Conservation (phyloP, 106 monocot species). For the Allium fistulosum region DNA sequence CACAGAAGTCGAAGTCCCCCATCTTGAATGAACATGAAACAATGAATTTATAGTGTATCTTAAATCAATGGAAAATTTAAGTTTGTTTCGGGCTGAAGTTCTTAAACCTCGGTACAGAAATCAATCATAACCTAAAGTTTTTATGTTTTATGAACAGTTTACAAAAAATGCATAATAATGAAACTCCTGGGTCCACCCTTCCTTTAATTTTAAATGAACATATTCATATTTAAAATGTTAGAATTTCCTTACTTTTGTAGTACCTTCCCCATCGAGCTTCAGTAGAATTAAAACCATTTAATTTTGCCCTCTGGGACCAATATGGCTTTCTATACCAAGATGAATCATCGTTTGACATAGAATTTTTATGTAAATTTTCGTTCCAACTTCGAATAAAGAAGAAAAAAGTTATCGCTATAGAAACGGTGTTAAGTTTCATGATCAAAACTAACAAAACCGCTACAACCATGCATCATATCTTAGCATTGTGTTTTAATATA, state of each 20-base stretch:
- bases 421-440: neutral
- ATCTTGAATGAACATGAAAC: constrained; percentile 16
- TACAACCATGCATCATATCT: neutral
- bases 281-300: constrained; percentile 30
- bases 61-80: too few relatives aligned
- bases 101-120: too few relatives aligned
- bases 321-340: constrained; percentile 64
- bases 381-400: constrained; percentile 56
- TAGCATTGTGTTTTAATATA: neutral
- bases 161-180: neutral
- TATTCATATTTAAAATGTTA: too few relatives aligned
- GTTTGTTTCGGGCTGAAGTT: too few relatives aligned
- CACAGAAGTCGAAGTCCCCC: constrained; percentile 32
- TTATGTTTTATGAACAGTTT: neutral
- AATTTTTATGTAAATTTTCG: constrained; percentile 21
- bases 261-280: constrained; percentile 21
- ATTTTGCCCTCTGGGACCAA: constrained; percentile 42
- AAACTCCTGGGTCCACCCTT: too few relatives aligned
- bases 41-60: too few relatives aligned
- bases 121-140: too few relatives aligned
- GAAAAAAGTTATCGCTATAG: neutral
- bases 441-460: neutral
- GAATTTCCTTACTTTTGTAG: constrained; percentile 33
- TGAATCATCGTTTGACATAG: constrained; percentile 9
- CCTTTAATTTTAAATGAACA: too few relatives aligned